Conservation (phyloP, 495 filamentous ascomycete species). For the Talaromyces wortmannii region DNA sequence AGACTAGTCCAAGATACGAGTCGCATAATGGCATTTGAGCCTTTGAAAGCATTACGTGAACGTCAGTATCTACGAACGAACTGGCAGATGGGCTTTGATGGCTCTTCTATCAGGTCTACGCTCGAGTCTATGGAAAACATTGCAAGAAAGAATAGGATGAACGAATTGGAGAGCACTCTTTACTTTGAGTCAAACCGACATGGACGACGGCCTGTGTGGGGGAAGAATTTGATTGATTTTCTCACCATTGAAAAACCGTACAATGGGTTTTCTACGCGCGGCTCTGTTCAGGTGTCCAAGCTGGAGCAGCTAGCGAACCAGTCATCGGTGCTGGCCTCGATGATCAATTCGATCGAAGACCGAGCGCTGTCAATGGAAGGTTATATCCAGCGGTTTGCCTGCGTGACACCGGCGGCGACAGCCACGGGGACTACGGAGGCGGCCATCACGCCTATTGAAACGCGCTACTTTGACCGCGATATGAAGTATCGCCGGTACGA, state of each 20-base stretch:
- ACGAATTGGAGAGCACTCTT: constrained; percentile 71
- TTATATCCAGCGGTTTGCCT: constrained; percentile 80
- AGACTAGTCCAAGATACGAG: constrained; percentile 53
- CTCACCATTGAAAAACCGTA: constrained; percentile 55
- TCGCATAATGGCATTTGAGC: constrained; percentile 55
- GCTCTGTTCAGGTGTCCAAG: constrained; percentile 31
- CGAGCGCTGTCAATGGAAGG: constrained; percentile 63
- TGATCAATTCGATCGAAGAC: constrained; percentile 67
- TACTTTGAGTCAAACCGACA: constrained; percentile 77
- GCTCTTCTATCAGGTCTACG: constrained; percentile 59
- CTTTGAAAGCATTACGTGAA: constrained; percentile 55
- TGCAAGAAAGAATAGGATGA: constrained; percentile 63
- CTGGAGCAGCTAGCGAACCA: constrained; percentile 70
- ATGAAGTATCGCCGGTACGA: constrained; percentile 58
- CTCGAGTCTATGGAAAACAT: constrained; percentile 66
- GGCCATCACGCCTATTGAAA: constrained; percentile 58
- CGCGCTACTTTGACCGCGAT: constrained; percentile 40
- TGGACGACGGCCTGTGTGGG: constrained; percentile 75
- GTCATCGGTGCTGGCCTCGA: constrained; percentile 59
- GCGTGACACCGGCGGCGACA: constrained; percentile 81
- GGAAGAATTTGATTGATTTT: constrained; percentile 63
- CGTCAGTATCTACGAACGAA: constrained; percentile 56
- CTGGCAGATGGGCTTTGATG: constrained; percentile 52
- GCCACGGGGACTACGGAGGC: constrained; percentile 68
- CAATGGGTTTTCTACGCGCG: constrained; percentile 30